These are phyloP conservation scores for Atalantia buxifolia DNA, from an alignment of 345 rosid species.

Conservation along the genomic window DNA sequence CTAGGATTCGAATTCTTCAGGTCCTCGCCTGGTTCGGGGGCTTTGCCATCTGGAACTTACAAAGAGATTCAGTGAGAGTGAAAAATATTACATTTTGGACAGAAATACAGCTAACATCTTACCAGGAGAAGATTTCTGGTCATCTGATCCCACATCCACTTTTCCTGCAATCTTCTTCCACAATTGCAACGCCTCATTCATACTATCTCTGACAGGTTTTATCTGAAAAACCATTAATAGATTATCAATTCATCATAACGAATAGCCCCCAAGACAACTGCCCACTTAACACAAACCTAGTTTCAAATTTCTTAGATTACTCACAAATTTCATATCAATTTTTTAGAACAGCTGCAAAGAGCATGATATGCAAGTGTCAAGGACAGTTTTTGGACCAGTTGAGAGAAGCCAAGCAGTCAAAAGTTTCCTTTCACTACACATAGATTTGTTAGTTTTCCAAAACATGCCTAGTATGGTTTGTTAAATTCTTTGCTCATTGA, in stretches of 20 bases:
- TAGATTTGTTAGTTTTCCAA: not conserved
- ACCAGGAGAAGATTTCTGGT: constrained; percentile 67
- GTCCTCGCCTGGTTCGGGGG: constrained; percentile 35
- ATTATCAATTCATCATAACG: not conserved
- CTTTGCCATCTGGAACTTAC: constrained; percentile 31
- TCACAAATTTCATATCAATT: not conserved
- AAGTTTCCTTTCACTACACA: not conserved
- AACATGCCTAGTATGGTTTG: not conserved
- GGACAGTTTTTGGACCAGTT: not conserved
- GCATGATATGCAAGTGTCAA: not conserved
- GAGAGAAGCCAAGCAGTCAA: not conserved
- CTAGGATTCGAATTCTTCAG: constrained; percentile 39
- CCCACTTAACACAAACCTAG: not conserved
- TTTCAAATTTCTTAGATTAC: not conserved
- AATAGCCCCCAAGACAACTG: not conserved
- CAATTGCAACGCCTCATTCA: constrained; percentile 85
- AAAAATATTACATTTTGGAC: constrained; percentile 7
- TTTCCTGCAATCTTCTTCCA: constrained; percentile 91
- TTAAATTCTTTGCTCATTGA: not conserved
- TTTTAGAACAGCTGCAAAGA: not conserved
- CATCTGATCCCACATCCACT: constrained; percentile 62
- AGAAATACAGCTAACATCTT: constrained; percentile 11
- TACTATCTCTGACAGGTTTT: constrained; percentile 92
- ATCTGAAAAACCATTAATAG: constrained; percentile 51
- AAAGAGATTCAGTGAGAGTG: not conserved